A percentile compares a stretch with the other conserved stretches of the same genome.
Evolutionary conservation across 768 basidiomycete species (phyloP).

Genomic region (Trametes punicea): DNA sequence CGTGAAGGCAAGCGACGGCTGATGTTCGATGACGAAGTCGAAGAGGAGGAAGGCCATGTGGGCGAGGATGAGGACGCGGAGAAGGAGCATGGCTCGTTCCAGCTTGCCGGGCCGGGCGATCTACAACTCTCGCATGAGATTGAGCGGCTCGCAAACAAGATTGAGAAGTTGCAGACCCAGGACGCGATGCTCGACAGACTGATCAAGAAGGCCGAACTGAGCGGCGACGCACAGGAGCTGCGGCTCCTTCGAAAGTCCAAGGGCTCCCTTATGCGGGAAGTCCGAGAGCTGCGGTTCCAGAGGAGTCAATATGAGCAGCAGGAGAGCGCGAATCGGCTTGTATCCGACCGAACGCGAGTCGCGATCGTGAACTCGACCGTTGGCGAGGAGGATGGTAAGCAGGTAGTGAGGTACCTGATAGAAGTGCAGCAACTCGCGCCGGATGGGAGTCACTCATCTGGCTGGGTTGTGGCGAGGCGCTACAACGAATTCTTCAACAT

Average conservation of each 20-base stretch:
- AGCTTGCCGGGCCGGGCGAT: constrained; percentile 84
- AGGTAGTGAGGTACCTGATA: constrained; percentile 87
- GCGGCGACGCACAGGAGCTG: constrained; percentile 85
- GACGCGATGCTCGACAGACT: constrained; percentile 81
- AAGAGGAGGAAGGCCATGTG: constrained; percentile 62
- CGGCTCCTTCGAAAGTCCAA: constrained; percentile 79
- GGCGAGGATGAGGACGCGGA: constrained; percentile 39
- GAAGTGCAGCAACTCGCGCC: constrained; percentile 86
- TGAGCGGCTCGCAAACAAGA: constrained; percentile 67
- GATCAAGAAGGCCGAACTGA: constrained; percentile 92
- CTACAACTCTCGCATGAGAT: constrained; percentile 89
- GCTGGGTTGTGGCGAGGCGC: constrained; percentile 90
- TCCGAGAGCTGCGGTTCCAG: constrained; percentile 84
- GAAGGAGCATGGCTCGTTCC: constrained; percentile 51
- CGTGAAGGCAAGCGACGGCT: constrained; percentile 12
- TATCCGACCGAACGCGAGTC: constrained; percentile 82
- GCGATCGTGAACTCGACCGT: constrained; percentile 80
- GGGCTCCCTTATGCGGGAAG: constrained; percentile 74
- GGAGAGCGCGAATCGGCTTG: constrained; percentile 83
- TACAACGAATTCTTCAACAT: constrained; percentile 95
- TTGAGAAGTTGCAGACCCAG: constrained; percentile 75
- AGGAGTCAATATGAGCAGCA: constrained; percentile 93
- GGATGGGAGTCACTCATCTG: constrained; percentile 76
- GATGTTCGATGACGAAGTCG: constrained; percentile 35
- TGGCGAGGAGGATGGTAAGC: constrained; percentile 82